These are phyloP conservation scores for Cryptococcus hybrid DNA, from an alignment of 1,284 basidiomycete species.

Conservation along the genomic window DNA sequence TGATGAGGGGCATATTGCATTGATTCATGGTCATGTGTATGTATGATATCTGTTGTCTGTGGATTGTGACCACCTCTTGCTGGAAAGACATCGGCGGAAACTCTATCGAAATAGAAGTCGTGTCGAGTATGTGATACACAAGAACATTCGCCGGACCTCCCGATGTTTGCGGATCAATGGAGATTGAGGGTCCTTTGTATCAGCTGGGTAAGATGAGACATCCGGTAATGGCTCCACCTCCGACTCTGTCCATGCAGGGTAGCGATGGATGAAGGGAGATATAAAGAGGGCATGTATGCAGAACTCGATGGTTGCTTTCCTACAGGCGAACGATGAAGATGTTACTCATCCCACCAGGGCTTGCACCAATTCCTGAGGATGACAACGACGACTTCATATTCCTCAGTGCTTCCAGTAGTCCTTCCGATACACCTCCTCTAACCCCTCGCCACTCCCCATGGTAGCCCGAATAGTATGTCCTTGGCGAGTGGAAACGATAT, in stretches of 20 bases:
- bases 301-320: too few relatives aligned
- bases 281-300: too few relatives aligned
- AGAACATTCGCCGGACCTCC: background rate
- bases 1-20: background rate
- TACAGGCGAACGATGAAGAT: background rate
- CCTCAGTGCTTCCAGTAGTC: background rate
- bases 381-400: background rate
- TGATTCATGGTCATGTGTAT: background rate
- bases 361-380: slow-evolving; percentile 7
- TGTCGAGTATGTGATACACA: slow-evolving; percentile 1
- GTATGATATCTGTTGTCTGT: background rate
- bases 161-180: background rate
- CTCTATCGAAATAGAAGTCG: background rate
- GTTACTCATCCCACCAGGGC: background rate
- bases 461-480: too few relatives aligned
- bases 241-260: background rate
- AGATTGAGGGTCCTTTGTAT: background rate
- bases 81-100: background rate
- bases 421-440: background rate
- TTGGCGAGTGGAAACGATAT: background rate
- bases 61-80: background rate
- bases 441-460: background rate
- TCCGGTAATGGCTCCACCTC: background rate
- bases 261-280: too few relatives aligned
- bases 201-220: background rate